Evolutionary conservation across 1,139 yeast genomes (phyloP).

Genomic region (Lodderomyces margitis): DNA sequence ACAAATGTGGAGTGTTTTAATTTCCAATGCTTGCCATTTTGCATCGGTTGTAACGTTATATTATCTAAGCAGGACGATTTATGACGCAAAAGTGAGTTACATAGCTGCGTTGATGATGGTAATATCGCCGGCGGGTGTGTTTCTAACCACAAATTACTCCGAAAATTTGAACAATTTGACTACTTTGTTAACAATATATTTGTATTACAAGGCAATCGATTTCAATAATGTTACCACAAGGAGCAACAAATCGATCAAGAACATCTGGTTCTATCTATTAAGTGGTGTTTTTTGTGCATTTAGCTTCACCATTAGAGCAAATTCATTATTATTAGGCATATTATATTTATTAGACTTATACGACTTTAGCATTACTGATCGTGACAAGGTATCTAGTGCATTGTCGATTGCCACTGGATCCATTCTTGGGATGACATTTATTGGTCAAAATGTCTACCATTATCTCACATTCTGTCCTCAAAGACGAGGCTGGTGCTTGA

Average conservation of each 20-base stretch:
- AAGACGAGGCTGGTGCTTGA: conserved; percentile 77
- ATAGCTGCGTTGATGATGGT: conserved; percentile 49
- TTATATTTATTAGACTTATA: conserved; percentile 59
- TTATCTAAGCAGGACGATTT: conserved; percentile 34
- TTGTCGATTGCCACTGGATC: conserved; percentile 53
- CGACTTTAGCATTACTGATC: conserved; percentile 20
- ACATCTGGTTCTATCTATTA: conserved; percentile 32
- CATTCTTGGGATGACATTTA: conserved; percentile 46
- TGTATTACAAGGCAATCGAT: conserved; percentile 43
- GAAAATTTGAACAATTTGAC: conserved; percentile 73
- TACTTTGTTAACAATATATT: conserved; percentile 56
- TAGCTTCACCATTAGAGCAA: conserved; percentile 68
- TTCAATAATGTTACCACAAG: conserved; percentile 18
- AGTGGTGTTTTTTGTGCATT: conserved; percentile 61
- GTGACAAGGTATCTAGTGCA: conserved; percentile 16
- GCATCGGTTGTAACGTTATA: conserved; percentile 51
- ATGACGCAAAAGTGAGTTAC: conserved; percentile 25
- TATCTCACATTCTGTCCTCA: conserved; percentile 63
- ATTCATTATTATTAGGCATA: conserved; percentile 70
- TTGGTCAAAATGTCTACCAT: conserved; percentile 51
- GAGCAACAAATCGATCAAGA: conserved; percentile 17
- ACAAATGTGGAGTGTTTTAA: conserved; percentile 40
- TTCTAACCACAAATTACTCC: conserved; percentile 71
- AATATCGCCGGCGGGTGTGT: conserved; percentile 78
- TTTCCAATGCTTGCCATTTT: conserved; percentile 57